A percentile compares a stretch with the other conserved stretches of the same genome.
Conservation (phyloP, 2,329 filamentous ascomycete species). For the Chaetomium sp. region DNA sequence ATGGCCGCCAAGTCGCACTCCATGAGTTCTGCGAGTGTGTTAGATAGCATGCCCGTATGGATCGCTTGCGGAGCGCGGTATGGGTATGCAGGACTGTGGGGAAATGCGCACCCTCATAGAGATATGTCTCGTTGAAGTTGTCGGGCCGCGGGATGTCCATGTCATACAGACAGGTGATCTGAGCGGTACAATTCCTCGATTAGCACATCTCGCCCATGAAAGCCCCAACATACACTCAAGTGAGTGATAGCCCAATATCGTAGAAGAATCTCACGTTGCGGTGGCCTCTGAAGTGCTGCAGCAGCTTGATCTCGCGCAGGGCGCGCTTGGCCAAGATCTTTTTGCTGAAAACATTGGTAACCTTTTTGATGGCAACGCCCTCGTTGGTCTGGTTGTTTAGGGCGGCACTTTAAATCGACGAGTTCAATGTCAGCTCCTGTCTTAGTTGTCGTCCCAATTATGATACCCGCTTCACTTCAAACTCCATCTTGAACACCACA, state of each 20-base stretch:
- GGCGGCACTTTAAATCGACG: constrained; percentile 59
- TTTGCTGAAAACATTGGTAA: constrained; percentile 99
- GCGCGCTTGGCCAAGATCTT: constrained; percentile 99
- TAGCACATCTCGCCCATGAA: too few relatives aligned
- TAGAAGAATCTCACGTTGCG: constrained; percentile 59
- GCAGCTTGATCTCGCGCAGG: constrained; percentile 93
- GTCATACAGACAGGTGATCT: constrained; percentile 99
- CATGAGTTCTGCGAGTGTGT: constrained; percentile 73
- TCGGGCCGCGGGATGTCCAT: constrained; percentile 98
- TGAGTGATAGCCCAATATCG: constrained; percentile 22
- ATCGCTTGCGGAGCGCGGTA: background rate
- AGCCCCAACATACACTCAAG: background rate
- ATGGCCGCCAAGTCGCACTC: constrained; percentile 98
- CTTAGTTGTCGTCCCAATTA: too few relatives aligned
- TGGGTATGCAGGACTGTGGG: background rate
- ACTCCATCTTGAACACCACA: too few relatives aligned
- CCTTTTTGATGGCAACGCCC: constrained; percentile 97
- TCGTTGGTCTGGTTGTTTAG: constrained; percentile 86
- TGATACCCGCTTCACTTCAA: too few relatives aligned
- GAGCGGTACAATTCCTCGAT: background rate
- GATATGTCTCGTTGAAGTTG: constrained; percentile 98
- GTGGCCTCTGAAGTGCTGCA: constrained; percentile 93
- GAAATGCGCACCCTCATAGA: constrained; percentile 78
- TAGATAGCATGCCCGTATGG: constrained; percentile 1
- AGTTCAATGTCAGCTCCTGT: background rate